A percentile compares a stretch with the other conserved stretches of the same genome.
Conservation (phyloP, 2,329 filamentous ascomycete species). For the Arthrobotrys megalospora region DNA sequence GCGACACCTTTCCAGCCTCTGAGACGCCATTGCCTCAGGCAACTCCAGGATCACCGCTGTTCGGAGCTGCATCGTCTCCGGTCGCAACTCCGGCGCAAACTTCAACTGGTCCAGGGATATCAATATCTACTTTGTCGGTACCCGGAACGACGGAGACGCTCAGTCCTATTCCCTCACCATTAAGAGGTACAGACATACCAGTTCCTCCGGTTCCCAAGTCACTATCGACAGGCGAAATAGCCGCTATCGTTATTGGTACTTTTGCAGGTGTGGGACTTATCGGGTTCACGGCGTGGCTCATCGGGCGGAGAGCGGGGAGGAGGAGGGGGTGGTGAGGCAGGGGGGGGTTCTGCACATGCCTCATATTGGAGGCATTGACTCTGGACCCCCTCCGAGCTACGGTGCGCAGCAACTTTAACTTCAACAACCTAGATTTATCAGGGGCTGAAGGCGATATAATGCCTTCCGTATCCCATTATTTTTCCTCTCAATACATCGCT, state of each 20-base stretch:
- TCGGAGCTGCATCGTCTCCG: background rate
- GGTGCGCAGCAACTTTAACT: background rate
- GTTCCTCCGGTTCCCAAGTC: background rate
- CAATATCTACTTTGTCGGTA: background rate
- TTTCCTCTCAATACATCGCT: too few species aligned
- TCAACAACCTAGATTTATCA: background rate
- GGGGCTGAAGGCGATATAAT: background rate
- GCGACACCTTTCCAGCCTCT: background rate
- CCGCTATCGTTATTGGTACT: conserved; percentile 25
- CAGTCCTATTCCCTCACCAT: background rate
- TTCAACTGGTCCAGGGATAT: background rate
- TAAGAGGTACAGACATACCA: background rate
- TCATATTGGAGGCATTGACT: conserved; percentile 2
- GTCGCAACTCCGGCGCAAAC: background rate
- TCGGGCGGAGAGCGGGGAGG: conserved; percentile 24
- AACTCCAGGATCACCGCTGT: conserved; percentile 6
- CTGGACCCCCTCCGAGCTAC: background rate
- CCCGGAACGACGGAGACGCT: background rate
- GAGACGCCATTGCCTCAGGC: conserved; percentile 11
- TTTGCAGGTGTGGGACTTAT: background rate
- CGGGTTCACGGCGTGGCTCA: conserved; percentile 18
- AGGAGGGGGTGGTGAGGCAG: background rate
- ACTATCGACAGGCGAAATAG: conserved; percentile 13
- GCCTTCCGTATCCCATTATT: too few species aligned
- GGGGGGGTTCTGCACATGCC: background rate